Evolutionary conservation across 2,329 filamentous ascomycete species (phyloP), one percentile per base, ranked within the genome.

Genomic region (Aspergillus novoparasiticus): DNA sequence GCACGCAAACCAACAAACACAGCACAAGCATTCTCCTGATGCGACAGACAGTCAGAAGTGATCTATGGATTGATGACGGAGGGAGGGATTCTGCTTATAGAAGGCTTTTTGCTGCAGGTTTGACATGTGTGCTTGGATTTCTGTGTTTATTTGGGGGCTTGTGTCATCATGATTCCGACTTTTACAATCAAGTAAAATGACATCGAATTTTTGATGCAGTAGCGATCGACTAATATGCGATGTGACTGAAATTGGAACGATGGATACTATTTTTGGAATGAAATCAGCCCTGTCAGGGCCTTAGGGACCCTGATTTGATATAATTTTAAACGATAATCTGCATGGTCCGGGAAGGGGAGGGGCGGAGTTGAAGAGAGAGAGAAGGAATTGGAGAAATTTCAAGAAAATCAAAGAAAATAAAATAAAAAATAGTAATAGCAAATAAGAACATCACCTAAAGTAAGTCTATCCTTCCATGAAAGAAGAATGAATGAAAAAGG

Each of bases 241-340:
- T n/a, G 43, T 26, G 36, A 34, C 28, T 50, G 32, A 28, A 26
- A 19, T 48, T 32, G 46, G 26, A 41, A 57, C 34, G 57, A 57
- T 60, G 28, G n/a, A 26, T 58, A 21, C 58, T 43, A 28, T 30
- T 61, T 48, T 48, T 28, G 32, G 59, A 39, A 23, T 32, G 32
- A 28, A 62, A 46, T 46, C 64, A 61, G 62, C 64, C 62, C 64
- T 64, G 59, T 43, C 26, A 51, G 58, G 58, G 48, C 64, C 34
- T 26, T 36, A 14, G 21, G 28, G 57, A 28, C 19, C 51, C 57
- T 32, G 23, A 34, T 57, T 32, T 32, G 53, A 57, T 21, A 34
- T 43, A 41, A 36, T 30, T 41, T 6, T 48, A 23, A 46, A 58
- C 30, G 45, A 51, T 58, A 48, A 48, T 58, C 48, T 48, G 57